These are phyloP conservation scores for Rhodotorula sp. DNA, from an alignment of 1,284 basidiomycete species.

Conservation along the genomic window DNA sequence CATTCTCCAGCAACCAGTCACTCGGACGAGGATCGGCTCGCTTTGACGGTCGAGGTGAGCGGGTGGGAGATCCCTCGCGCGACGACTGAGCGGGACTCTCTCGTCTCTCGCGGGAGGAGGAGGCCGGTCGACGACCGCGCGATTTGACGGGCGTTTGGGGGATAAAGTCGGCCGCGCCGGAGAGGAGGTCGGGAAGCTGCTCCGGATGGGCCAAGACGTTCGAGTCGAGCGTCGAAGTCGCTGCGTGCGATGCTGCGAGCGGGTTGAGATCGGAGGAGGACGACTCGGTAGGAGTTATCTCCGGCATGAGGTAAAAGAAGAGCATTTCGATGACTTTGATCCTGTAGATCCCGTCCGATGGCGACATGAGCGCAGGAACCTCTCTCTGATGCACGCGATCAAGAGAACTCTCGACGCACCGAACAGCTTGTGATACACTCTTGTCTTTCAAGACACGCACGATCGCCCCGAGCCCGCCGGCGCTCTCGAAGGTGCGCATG, in stretches of 20 bases:
- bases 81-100: constrained; percentile 2
- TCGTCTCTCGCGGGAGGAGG: background rate
- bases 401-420: constrained; percentile 56
- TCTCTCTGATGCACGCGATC: background rate
- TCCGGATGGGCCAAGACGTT: constrained; percentile 7
- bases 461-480: constrained; percentile 70
- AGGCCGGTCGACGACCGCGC: background rate
- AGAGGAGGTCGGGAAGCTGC: constrained; percentile 16
- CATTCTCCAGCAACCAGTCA: too few species aligned
- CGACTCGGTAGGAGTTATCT: constrained; percentile 32
- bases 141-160: constrained; percentile 34
- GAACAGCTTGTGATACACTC: constrained; percentile 73
- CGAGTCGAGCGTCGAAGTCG: constrained; percentile 36
- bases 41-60: background rate
- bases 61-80: constrained; percentile 4
- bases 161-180: constrained; percentile 31
- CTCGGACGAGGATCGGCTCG: too few species aligned
- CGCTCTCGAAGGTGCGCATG: constrained; percentile 70
- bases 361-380: too few species aligned
- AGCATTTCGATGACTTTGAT: constrained; percentile 92
- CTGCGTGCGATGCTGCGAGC: constrained; percentile 31
- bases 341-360: constrained; percentile 51
- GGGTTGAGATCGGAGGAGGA: background rate
- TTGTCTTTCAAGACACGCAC: constrained; percentile 78
- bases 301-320: constrained; percentile 86